Base-by-base conservation (phyloP, 139 green algal species). In the Chlorella ohadii region DNA sequence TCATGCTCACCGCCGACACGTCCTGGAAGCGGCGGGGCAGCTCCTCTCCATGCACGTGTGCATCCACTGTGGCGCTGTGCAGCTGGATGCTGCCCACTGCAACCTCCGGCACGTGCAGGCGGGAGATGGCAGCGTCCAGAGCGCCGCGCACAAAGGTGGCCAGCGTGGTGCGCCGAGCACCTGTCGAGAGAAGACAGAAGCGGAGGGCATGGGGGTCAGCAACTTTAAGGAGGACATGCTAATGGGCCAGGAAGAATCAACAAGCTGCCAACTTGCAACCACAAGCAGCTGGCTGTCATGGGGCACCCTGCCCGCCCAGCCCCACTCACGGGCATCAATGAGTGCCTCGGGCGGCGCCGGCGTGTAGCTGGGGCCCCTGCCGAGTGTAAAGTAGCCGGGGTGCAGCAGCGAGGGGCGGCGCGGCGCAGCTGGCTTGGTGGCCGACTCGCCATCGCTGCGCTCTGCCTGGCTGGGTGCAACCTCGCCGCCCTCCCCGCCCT, bases 1-100 rank as follows among this genome's bases (percentile, higher is more conserved):
- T n/a, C n/a, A n/a, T n/a, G n/a, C 74, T 66, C 74, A 86, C 85
- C 72, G 15, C 86, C 38, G n/a, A 16, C 3, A 89, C 72, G 34
- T 81, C 78, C n/a, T 84, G 33, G 68, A 91, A 86, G 22, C 79
- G 56, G 66, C 86, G 78, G 9, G 82, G 80, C 47, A 90, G 36
- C 31, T 39, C 57, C 75, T 93, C 90, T 1, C 89, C 88, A 36
- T 75, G 39, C 68, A 91, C 75, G 28, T 86, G 28, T 25, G 72
- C 79, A 67, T 87, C 27, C 75, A 92, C 72, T 2, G 67, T 79
- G 36, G 65, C 90, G 13, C 66, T 44, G 17, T 57, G 44, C 28
- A 88, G 39, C 22, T 55, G 2, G 44, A 92, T 51, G 27, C 51
- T 82, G 59, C 87, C 74, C 63, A 92, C 25, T 3, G 79, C 79